These are phyloP conservation scores for Coix lacrymajobi DNA, from an alignment of 176 grass and related monocot species.

Conservation along the genomic window DNA sequence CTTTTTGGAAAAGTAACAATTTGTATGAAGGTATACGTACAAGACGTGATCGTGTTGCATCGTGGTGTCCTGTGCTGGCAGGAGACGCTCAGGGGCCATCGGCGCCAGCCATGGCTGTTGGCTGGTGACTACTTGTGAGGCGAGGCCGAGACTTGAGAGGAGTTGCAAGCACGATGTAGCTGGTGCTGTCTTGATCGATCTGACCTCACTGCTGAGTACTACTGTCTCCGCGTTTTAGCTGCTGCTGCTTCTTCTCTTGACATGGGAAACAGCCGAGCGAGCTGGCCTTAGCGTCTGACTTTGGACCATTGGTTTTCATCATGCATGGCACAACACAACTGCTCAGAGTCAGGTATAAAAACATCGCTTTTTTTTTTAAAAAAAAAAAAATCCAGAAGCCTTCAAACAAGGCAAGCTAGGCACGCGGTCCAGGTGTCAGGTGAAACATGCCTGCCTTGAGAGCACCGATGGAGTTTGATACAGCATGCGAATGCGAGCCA, in stretches of 20 bases:
- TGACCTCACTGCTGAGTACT: background rate
- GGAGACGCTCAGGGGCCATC: background rate
- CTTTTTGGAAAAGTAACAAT: background rate
- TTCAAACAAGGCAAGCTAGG: background rate
- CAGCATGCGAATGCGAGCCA: too few relatives aligned
- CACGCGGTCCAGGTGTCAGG: background rate
- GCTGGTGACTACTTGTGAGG: background rate
- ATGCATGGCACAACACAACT: background rate
- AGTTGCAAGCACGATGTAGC: background rate
- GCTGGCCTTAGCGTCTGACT: background rate
- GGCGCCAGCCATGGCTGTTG: too few relatives aligned
- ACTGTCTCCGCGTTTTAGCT: background rate
- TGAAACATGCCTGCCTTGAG: background rate
- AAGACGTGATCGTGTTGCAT: background rate
- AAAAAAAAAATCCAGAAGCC: background rate
- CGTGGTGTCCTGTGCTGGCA: background rate
- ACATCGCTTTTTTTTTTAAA: background rate
- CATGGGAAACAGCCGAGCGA: background rate
- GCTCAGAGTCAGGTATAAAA: background rate
- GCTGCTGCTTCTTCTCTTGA: background rate
- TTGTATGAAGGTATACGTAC: too few relatives aligned
- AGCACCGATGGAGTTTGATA: background rate
- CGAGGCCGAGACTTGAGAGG: background rate
- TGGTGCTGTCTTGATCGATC: background rate
- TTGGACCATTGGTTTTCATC: background rate